These are phyloP conservation scores for Pythium rishiriense DNA, from an alignment of 352 stramenopile species.

Conservation along the genomic window DNA sequence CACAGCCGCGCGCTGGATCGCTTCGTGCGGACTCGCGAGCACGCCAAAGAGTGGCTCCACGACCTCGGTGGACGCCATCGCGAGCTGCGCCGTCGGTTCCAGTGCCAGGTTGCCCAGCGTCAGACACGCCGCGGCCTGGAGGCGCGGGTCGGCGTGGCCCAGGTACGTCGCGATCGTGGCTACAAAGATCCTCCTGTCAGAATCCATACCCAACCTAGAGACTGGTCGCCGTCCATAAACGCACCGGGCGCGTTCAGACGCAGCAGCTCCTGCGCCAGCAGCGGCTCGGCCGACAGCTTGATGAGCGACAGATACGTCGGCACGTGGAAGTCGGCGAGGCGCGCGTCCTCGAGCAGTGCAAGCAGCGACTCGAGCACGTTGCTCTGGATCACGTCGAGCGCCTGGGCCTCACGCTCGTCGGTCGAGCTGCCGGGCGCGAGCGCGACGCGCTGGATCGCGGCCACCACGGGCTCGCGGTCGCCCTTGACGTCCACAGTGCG, in stretches of 20 bases:
- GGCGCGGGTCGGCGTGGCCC: conserved; percentile 45
- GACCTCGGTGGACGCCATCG: conserved; percentile 38
- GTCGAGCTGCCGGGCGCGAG: conserved; percentile 18
- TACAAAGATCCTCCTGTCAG: not conserved
- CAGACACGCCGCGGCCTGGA: conserved; percentile 64
- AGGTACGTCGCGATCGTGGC: conserved; percentile 45
- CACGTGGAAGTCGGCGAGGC: conserved; percentile 57
- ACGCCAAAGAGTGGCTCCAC: conserved; percentile 45
- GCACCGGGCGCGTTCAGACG: conserved; percentile 40
- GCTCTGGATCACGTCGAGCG: conserved; percentile 59
- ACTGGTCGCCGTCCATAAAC: no score
- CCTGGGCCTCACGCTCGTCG: conserved; percentile 39
- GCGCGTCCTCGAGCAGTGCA: conserved; percentile 49
- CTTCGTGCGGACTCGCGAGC: conserved; percentile 52
- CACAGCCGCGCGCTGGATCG: conserved; percentile 53
- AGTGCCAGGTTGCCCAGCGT: conserved; percentile 66
- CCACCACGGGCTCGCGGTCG: conserved; percentile 19
- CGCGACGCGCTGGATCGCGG: conserved; percentile 19
- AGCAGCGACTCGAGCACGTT: conserved; percentile 45
- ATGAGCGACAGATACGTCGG: conserved; percentile 70
- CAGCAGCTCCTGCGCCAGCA: conserved; percentile 57
- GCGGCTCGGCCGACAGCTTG: conserved; percentile 47
- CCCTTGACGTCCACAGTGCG: conserved; percentile 21
- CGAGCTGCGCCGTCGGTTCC: conserved; percentile 30
- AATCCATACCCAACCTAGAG: not conserved